Evolutionary conservation across 139 green algal genomes (phyloP).

Genomic region (Microglena sp.): DNA sequence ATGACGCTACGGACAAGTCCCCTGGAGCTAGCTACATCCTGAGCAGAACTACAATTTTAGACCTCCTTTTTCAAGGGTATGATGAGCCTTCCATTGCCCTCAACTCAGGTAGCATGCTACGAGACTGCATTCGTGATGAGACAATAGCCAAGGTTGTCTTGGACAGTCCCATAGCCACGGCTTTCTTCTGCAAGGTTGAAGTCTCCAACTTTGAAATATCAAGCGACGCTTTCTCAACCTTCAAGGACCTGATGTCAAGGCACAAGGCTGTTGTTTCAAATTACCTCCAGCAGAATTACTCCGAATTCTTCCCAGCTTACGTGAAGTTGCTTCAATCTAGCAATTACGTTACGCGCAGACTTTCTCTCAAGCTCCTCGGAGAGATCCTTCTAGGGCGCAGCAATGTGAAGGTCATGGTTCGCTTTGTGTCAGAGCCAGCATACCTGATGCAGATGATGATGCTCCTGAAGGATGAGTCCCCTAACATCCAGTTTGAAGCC

Average conservation of each 20-base stretch:
- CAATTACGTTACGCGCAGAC: slow-evolving; percentile 90
- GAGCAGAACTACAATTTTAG: slow-evolving; percentile 47
- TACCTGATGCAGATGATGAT: slow-evolving; percentile 93
- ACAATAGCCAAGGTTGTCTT: slow-evolving; percentile 50
- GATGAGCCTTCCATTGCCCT: slow-evolving; percentile 66
- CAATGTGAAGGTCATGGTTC: slow-evolving; percentile 82
- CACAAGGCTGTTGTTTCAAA: slow-evolving; percentile 67
- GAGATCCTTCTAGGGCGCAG: slow-evolving; percentile 82
- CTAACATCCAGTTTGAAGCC: slow-evolving; percentile 91
- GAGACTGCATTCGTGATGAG: slow-evolving; percentile 75
- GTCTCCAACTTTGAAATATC: slow-evolving; percentile 85
- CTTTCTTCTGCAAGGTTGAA: slow-evolving; percentile 77
- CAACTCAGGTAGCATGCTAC: slow-evolving; percentile 72
- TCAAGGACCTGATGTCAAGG: slow-evolving; percentile 82
- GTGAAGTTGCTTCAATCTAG: slow-evolving; percentile 58
- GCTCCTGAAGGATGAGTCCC: slow-evolving; percentile 76
- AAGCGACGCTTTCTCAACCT: slow-evolving; percentile 82
- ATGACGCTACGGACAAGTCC: slow-evolving; percentile 30
- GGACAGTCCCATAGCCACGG: slow-evolving; percentile 36
- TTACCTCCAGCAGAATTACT: slow-evolving; percentile 1
- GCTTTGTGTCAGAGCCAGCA: slow-evolving; percentile 72
- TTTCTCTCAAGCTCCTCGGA: slow-evolving; percentile 83
- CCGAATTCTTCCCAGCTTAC: slow-evolving; percentile 80
- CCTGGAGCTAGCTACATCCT: slow-evolving; percentile 62
- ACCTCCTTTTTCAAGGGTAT: slow-evolving; percentile 66